Percentiles rank a stretch among this genome's conserved stretches.
Evolutionary conservation across 306 rosid species (phyloP).

Genomic region (Luffa acutangula): DNA sequence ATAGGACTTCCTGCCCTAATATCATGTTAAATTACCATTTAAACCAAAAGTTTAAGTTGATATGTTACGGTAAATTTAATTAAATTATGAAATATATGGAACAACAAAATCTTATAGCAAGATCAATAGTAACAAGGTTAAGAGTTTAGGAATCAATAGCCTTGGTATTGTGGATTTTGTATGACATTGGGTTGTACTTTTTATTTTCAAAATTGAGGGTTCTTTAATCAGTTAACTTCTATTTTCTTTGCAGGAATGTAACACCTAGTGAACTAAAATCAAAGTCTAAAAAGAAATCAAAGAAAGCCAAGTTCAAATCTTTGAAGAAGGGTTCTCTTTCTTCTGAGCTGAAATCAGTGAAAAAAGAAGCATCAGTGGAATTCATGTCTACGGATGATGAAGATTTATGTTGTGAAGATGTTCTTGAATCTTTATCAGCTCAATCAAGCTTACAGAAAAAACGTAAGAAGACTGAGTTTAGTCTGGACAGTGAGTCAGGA

Average conservation of each 20-base stretch:
- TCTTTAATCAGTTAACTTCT: background rate
- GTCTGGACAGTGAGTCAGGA: conserved; percentile 37
- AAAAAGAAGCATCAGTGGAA: conserved; percentile 45
- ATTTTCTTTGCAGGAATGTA: conserved; percentile 37
- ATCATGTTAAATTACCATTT: background rate
- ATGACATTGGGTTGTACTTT: background rate
- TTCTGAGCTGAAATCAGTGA: conserved; percentile 50
- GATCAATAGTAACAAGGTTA: background rate
- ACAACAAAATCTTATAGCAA: background rate
- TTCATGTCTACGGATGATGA: conserved; percentile 68
- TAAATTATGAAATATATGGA: background rate
- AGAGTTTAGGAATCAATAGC: background rate
- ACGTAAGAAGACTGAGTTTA: conserved; percentile 48
- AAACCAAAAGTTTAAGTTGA: background rate
- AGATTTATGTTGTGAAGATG: conserved; percentile 26
- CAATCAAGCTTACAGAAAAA: conserved; percentile 48
- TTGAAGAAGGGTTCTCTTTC: conserved; percentile 76
- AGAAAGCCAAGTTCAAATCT: conserved; percentile 89
- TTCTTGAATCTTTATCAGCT: conserved; percentile 40
- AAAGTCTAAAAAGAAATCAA: conserved; percentile 76
- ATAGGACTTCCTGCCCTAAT: background rate
- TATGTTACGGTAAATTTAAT: background rate
- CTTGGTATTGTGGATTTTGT: background rate
- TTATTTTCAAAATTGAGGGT: background rate
- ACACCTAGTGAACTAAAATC: conserved; percentile 49